phyloP scores from a whole-genome alignment of 352 stramenopile genomes.

The Globisporangium perplexum region DNA sequence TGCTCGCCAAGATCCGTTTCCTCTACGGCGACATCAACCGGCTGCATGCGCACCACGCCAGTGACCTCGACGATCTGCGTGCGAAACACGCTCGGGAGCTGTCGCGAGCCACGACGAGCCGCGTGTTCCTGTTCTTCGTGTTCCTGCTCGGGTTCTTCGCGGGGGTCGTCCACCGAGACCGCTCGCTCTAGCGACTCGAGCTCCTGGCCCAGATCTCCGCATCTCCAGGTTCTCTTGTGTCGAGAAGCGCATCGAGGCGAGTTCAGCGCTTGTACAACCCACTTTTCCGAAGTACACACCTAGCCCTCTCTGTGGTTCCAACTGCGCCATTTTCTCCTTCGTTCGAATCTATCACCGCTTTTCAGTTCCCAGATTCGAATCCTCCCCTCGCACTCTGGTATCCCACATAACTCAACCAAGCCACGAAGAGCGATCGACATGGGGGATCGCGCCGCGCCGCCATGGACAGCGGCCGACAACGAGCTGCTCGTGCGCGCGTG shows the following conservation, averaged over 20 bases:
- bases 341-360: too few relatives aligned
- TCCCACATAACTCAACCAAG: too few relatives aligned
- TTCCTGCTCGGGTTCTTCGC: neutral
- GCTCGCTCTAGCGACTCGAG: neutral
- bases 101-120: neutral
- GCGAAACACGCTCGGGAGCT: neutral
- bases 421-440: neutral
- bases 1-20: too few relatives aligned
- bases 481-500: conserved; percentile 1
- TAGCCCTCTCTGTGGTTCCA: too few relatives aligned
- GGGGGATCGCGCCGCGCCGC: neutral
- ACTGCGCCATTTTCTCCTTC: too few relatives aligned
- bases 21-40: neutral
- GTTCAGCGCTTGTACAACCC: too few relatives aligned
- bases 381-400: too few relatives aligned
- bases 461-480: neutral
- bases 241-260: too few relatives aligned
- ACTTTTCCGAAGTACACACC: too few relatives aligned
- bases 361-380: too few relatives aligned
- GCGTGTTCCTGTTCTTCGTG: neutral
- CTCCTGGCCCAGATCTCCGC: neutral
- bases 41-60: neutral
- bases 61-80: neutral
- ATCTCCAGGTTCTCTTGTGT: too few relatives aligned
- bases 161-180: neutral